Conservation (phyloP, 2,329 filamentous ascomycete species). For the Rhinocladiella mackenziei region DNA sequence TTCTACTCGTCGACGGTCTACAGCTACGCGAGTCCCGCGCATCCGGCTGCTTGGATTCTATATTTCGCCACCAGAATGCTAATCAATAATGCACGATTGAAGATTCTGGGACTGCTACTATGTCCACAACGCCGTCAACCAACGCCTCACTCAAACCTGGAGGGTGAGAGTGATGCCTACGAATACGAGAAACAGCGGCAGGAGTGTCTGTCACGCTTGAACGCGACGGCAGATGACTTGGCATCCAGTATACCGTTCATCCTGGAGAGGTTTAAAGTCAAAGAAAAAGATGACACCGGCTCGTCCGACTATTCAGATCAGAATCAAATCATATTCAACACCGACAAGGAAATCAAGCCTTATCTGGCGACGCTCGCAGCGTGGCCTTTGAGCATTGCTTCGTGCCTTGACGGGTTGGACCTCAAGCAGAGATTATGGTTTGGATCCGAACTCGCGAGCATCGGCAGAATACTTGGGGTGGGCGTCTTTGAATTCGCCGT, state of each 20-base stretch:
- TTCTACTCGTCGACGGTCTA: slow-evolving; percentile 30
- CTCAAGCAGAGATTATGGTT: too few species aligned
- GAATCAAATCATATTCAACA: not conserved
- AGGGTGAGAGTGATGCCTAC: too few species aligned
- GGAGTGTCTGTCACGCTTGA: slow-evolving; percentile 2
- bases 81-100: slow-evolving; percentile 28
- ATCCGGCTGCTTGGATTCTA: slow-evolving; percentile 30
- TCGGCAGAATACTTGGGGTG: too few species aligned
- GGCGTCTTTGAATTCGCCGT: too few species aligned
- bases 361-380: slow-evolving; percentile 7
- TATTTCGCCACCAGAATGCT: slow-evolving; percentile 32
- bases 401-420: slow-evolving; percentile 9
- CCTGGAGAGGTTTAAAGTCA: slow-evolving; percentile 6
- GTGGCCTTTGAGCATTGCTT: slow-evolving; percentile 14
- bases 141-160: too few species aligned
- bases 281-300: not conserved
- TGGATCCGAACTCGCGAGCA: too few species aligned
- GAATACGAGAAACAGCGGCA: not conserved
- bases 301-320: not conserved
- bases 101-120: slow-evolving; percentile 21
- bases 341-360: slow-evolving; percentile 6
- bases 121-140: too few species aligned
- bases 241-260: slow-evolving; percentile 14
- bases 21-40: slow-evolving; percentile 25
- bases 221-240: slow-evolving; percentile 7